Conservation (phyloP, 2,329 filamentous ascomycete species). For the Fusarium buharicum region DNA sequence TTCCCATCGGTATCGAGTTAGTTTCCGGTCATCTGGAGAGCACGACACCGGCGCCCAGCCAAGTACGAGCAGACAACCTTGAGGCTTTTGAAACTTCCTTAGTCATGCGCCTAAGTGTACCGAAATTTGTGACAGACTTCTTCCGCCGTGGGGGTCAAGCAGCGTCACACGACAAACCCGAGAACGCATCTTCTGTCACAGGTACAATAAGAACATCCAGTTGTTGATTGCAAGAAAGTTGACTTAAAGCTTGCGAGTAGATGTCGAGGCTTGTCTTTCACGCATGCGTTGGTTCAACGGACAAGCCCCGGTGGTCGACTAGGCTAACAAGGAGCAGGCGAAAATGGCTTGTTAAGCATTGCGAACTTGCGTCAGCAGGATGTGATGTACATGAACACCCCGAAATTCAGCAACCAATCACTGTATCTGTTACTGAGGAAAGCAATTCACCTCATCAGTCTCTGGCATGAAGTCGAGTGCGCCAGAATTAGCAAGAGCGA, state of each 20-base stretch:
- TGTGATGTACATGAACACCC: not conserved
- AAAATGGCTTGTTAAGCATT: not conserved
- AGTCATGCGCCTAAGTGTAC: not conserved
- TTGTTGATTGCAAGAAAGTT: not conserved
- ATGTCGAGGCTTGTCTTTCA: not conserved
- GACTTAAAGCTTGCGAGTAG: not conserved
- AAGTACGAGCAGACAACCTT: not conserved
- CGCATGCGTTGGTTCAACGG: not conserved
- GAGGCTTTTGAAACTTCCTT: not conserved
- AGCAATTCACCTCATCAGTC: not conserved
- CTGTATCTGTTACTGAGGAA: not conserved
- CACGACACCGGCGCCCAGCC: not conserved
- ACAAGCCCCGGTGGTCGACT: not conserved
- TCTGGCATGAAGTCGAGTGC: not conserved
- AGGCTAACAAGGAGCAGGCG: not conserved
- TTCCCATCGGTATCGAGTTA: not conserved
- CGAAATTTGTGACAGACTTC: not conserved
- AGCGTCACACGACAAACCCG: not conserved
- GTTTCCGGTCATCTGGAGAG: not conserved
- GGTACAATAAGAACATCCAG: not conserved
- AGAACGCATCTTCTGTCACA: not conserved
- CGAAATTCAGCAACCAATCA: not conserved
- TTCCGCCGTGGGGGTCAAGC: not conserved
- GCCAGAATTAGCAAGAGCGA: not conserved
- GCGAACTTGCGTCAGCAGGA: not conserved